A percentile compares a stretch with the other conserved stretches of the same genome.
These are phyloP conservation scores for Erythrobasidium hasegawianum DNA, from an alignment of 1,284 basidiomycete species.

Conservation along the genomic window DNA sequence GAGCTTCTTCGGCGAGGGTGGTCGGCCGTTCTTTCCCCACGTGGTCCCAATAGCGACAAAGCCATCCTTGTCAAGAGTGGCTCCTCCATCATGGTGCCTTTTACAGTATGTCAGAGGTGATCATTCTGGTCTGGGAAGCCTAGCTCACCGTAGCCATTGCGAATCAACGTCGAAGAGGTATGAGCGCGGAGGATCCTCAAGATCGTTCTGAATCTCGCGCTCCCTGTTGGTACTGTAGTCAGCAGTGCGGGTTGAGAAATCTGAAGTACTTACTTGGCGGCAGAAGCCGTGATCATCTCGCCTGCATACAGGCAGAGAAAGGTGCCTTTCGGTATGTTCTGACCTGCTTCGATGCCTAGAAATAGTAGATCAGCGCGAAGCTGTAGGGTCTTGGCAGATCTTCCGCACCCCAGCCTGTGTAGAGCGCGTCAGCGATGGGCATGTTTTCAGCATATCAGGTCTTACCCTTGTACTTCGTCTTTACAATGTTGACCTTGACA, in stretches of 20 bases:
- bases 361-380: too few relatives aligned
- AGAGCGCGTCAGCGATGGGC: too few relatives aligned
- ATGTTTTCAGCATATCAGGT: too few relatives aligned
- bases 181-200: constrained; percentile 1
- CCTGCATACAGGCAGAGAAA: constrained; percentile 31
- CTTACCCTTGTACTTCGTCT: constrained; percentile 25
- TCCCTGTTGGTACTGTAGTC: too few relatives aligned
- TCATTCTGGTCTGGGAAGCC: too few relatives aligned
- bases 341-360: background rate
- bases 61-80: background rate
- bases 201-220: constrained; percentile 14
- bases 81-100: background rate
- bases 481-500: constrained; percentile 14
- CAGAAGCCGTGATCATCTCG: constrained; percentile 22
- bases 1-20: too few relatives aligned
- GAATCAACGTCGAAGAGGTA: constrained; percentile 32
- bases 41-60: too few relatives aligned
- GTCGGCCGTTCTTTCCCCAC: too few relatives aligned
- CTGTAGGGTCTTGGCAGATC: too few relatives aligned
- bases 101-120: too few relatives aligned
- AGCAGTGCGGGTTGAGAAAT: too few relatives aligned
- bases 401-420: too few relatives aligned
- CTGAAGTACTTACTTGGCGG: constrained; percentile 15
- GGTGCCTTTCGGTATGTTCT: constrained; percentile 15
- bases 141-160: background rate